phyloP scores from a whole-genome alignment of 768 basidiomycete genomes.

The Leccinum fibrillosum region DNA sequence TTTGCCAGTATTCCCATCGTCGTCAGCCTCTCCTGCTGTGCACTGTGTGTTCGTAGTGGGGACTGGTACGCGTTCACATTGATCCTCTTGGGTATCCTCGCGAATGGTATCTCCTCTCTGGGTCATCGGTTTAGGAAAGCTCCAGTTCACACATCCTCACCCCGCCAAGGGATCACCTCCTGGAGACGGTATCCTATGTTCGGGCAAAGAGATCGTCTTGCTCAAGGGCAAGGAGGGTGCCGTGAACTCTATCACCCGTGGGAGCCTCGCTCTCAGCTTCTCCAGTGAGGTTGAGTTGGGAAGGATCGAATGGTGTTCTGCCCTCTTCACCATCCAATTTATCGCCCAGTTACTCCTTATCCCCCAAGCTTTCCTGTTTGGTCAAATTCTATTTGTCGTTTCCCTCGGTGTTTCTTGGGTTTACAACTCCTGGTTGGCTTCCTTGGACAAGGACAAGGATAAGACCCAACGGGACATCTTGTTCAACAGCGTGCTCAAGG shows the following conservation, averaged over 20 bases:
- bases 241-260: conserved; percentile 9
- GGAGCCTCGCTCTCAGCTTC: not conserved
- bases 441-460: too few relatives aligned
- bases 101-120: conserved; percentile 21
- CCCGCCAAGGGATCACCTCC: conserved; percentile 14
- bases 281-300: too few relatives aligned
- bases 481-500: too few relatives aligned
- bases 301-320: too few relatives aligned
- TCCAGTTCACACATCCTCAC: conserved; percentile 12
- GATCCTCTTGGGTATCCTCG: conserved; percentile 28
- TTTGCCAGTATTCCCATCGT: conserved; percentile 15
- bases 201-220: not conserved
- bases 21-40: conserved; percentile 3
- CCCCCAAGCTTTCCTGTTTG: too few relatives aligned
- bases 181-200: conserved; percentile 24
- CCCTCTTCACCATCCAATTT: too few relatives aligned
- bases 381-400: too few relatives aligned
- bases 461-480: too few relatives aligned
- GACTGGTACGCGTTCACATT: conserved; percentile 28
- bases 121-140: conserved; percentile 18
- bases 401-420: too few relatives aligned
- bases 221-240: conserved; percentile 2
- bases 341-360: too few relatives aligned
- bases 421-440: too few relatives aligned
- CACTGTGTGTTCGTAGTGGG: too few relatives aligned